Evolutionary conservation across 1,139 yeast species (phyloP), one percentile per base, ranked within the genome.

Genomic region (Debaryomyces nepalensis): DNA sequence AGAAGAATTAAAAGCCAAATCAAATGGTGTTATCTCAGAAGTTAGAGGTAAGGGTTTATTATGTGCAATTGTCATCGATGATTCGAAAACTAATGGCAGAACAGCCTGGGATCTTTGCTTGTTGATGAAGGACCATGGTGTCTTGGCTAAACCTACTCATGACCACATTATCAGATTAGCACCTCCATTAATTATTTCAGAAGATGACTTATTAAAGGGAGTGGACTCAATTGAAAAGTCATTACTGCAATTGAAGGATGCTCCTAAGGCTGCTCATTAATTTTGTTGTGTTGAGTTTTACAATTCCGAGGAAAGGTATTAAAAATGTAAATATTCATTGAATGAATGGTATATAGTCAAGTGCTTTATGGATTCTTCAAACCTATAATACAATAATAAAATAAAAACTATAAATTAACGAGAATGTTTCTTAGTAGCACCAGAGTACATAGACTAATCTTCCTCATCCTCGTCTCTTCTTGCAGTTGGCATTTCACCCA

Each of bases 41-140:
- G 95, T 91, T 45, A 83, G 99, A 70, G 99, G 99, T 47, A 79
- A 79, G 61, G 99, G 99, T 50, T 77, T 91, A 59, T 74, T 93
- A 52, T 79, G 87, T 52, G 98, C 98, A 39, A 84, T 93, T 63
- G 97, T 91, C 45, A 87, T 91, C 61, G 97, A 91, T 67, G 82
- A 87, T 43, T 51, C 82, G 37, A 85, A 85, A 68, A 82, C 97
- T 46, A 84, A 85, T 60, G 97, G 97, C 48, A 82, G 93, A 66
- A 77, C 95, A 30, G 98, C 98, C 3, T 93, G 98, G 98, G 98
- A 91, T 63, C 77, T 91, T 57, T 91, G 99, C 70, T 64, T 91
- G 57, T 70, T 88, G 55, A 85, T 93, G 95, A 90, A 87, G 69
- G 82, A 87, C 45, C 73, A 81, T 50, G 99, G 99, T 44, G 86